Evolutionary conservation across 805 yeast genomes (phyloP), one percentile per base, ranked within the genome.

Genomic region (Clavispora asparagi): DNA sequence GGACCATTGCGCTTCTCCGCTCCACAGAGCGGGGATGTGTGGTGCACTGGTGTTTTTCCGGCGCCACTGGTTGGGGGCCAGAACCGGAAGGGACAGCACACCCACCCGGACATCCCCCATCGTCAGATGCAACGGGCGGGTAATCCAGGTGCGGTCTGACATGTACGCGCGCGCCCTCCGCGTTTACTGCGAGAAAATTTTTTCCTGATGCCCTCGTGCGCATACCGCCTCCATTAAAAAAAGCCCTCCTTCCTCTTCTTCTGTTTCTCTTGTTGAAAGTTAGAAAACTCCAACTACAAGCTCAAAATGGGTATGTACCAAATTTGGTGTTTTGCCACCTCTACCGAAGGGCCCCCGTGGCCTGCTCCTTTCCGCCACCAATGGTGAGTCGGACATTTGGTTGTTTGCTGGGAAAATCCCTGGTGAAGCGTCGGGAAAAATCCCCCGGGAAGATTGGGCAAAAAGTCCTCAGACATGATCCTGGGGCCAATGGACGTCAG

Each of bases 241-340:
- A 51, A 49, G 50, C 48, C 25, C 41, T 23, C 26, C 38, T 52
- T 42, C 45, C 47, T 49, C 56, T 43, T 48, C 53, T 47, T 42
- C 50, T 46, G n/a, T 54, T 57, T 55, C 55, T 60, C 52, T 52
- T 51, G 55, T 46, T 43, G 50, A 44, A 48, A 51, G 64, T 59
- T 60, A 60, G 58, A 55, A 53, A 52, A 50, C 59, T 51, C 54
- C 57, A 53, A 49, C 50, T 33, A 47, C 41, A 55, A 54, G 57
- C 59, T 54, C 65, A 64, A 62, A 54, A 65, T 65, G 70, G 70
- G 70, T 65, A 65, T 59, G 70, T 65, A 41, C 39, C 39, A 32
- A 35, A 33, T 19, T 35, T 2, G 13, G n/a, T 30, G 6, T 10
- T 30, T 13, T 12, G n/a, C 3, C n/a, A 12, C 2, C 32, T 30